phyloP scores from a whole-genome alignment of 2,329 filamentous ascomycete species.

The Aspergillus neotritici region DNA sequence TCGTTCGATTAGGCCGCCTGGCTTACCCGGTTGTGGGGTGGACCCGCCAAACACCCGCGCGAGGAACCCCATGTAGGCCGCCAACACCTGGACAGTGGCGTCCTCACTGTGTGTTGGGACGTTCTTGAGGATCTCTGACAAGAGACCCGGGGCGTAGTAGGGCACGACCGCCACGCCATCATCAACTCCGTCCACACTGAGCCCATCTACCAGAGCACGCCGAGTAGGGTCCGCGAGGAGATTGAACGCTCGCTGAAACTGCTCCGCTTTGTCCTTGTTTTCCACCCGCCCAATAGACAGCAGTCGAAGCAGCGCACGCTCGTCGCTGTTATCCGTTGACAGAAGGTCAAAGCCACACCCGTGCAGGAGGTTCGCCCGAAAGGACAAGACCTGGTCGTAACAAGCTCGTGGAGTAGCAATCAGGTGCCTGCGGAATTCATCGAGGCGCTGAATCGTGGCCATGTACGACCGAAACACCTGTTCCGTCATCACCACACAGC shows the following conservation, averaged over 20 bases:
- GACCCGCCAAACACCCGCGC: conserved; percentile 9
- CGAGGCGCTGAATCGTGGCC: conserved; percentile 24
- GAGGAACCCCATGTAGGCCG: conserved; percentile 12
- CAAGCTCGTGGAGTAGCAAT: conserved; percentile 20
- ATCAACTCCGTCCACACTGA: conserved; percentile 33
- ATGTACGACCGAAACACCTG: conserved; percentile 30
- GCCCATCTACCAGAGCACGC: conserved; percentile 20
- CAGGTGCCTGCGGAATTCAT: conserved; percentile 22
- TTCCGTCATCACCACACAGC: conserved; percentile 29
- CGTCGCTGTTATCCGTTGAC: conserved; percentile 17
- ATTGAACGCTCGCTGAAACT: conserved; percentile 26
- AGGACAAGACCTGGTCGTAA: conserved; percentile 31
- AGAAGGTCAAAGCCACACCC: conserved; percentile 25
- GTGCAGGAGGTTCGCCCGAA: conserved; percentile 24
- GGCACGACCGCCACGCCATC: conserved; percentile 32
- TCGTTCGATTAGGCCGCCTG: conserved; percentile 6
- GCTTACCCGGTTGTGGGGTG: neutral
- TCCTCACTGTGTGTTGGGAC: conserved; percentile 12
- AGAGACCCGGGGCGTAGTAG: conserved; percentile 37
- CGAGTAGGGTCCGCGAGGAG: conserved; percentile 14
- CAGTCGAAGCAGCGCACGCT: conserved; percentile 33
- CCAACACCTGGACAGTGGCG: neutral
- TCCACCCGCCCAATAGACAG: conserved; percentile 35
- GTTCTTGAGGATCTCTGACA: conserved; percentile 25
- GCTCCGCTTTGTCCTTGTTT: conserved; percentile 23